phyloP scores from a whole-genome alignment of 495 filamentous ascomycete genomes.

The Copromyces sp. region DNA sequence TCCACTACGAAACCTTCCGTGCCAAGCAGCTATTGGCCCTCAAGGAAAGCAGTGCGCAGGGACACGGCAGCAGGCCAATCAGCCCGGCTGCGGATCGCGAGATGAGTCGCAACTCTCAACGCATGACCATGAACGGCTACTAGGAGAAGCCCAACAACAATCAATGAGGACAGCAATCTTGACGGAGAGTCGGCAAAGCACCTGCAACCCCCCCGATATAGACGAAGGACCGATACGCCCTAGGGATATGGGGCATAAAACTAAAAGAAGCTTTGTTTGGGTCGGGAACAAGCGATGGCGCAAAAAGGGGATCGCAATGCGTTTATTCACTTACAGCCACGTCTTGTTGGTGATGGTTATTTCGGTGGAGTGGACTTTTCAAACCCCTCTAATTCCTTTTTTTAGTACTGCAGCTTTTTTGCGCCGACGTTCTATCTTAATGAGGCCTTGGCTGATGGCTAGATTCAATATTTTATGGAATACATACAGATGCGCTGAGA shows the following conservation, averaged over 20 bases:
- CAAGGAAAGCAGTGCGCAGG: constrained; percentile 91
- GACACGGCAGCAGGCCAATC: constrained; percentile 85
- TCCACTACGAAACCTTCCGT: constrained; percentile 99
- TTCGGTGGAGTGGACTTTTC: neutral
- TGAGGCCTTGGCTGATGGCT: neutral
- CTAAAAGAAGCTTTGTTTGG: neutral
- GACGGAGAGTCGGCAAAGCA: constrained; percentile 2
- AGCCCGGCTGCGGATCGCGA: constrained; percentile 88
- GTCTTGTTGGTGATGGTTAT: neutral
- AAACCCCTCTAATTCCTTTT: neutral
- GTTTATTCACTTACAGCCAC: neutral
- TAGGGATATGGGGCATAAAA: neutral
- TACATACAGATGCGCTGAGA: neutral
- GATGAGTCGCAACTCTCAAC: constrained; percentile 89
- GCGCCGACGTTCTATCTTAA: neutral
- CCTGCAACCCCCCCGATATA: neutral
- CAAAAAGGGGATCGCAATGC: neutral
- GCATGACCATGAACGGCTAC: constrained; percentile 97
- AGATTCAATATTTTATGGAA: neutral
- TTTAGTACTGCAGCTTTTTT: neutral
- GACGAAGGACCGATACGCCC: neutral
- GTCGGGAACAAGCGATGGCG: neutral
- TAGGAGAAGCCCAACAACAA: constrained; percentile 30
- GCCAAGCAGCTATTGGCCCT: constrained; percentile 96
- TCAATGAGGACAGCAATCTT: constrained; percentile 8